Evolutionary conservation across 345 rosid genomes (phyloP).

Genomic region (Microcos paniculata): DNA sequence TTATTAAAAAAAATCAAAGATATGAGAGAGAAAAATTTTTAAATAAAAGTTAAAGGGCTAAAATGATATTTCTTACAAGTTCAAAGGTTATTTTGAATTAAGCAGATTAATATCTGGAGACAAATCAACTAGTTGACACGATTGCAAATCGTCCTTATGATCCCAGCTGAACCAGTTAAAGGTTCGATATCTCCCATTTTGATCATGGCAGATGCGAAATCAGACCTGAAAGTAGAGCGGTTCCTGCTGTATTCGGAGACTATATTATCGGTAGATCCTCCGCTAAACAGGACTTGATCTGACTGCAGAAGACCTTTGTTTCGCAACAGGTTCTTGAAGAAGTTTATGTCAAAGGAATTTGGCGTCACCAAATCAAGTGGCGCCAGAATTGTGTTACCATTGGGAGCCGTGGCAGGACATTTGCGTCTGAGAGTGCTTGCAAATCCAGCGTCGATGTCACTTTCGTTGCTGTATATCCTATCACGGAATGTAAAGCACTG

Average conservation of each 20-base stretch:
- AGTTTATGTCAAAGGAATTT: constrained; percentile 51
- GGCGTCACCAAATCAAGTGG: constrained; percentile 54
- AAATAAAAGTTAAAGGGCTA: too few species aligned
- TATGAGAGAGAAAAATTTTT: too few species aligned
- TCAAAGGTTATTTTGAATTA: too few species aligned
- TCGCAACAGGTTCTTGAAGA: constrained; percentile 47
- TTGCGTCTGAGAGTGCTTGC: constrained; percentile 37
- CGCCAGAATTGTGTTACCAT: constrained; percentile 31
- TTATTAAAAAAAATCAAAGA: too few species aligned
- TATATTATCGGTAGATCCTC: constrained; percentile 42
- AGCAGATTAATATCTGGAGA: too few species aligned
- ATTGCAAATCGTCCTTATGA: constrained; percentile 36
- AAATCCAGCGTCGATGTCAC: constrained; percentile 45
- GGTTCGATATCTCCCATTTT: constrained; percentile 47
- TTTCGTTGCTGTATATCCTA: constrained; percentile 45
- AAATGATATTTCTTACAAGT: too few species aligned
- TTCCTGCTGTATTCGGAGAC: constrained; percentile 40
- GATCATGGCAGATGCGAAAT: constrained; percentile 45
- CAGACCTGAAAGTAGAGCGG: constrained; percentile 26
- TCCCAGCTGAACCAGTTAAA: constrained; percentile 38
- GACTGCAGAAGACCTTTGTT: constrained; percentile 52
- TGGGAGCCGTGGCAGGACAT: constrained; percentile 28
- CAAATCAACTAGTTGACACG: constrained; percentile 35
- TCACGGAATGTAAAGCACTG: constrained; percentile 40
- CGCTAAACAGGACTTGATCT: constrained; percentile 35